These are phyloP conservation scores for Cystobasidium tubakii DNA, from an alignment of 768 basidiomycete genomes.

Conservation along the genomic window DNA sequence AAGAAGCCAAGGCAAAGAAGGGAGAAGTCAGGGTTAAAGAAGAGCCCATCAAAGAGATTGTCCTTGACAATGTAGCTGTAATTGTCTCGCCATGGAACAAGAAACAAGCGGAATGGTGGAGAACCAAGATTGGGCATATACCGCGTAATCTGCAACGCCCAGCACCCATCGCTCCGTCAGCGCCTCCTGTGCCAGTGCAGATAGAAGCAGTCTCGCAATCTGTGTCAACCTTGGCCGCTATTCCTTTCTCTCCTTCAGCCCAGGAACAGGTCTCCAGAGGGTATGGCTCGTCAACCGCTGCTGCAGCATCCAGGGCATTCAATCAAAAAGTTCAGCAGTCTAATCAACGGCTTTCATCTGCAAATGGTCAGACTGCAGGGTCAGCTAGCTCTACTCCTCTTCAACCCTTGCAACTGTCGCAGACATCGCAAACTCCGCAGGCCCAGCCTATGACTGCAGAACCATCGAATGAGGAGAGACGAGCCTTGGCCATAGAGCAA, in stretches of 20 bases:
- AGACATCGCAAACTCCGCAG: neutral
- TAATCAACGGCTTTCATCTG: too few relatives aligned
- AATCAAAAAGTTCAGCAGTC: too few relatives aligned
- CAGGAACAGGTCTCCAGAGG: too few relatives aligned
- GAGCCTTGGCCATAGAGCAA: neutral
- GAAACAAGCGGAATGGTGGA: conserved; percentile 20
- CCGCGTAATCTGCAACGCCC: conserved; percentile 20
- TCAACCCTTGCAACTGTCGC: neutral
- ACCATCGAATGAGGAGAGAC: neutral
- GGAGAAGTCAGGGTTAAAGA: conserved; percentile 1
- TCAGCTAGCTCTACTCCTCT: neutral
- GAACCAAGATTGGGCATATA: conserved; percentile 20
- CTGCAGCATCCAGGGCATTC: neutral
- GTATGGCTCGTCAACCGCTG: neutral
- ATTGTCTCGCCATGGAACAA: conserved; percentile 32
- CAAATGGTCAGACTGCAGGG: too few relatives aligned
- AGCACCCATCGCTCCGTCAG: neutral
- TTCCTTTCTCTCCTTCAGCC: too few relatives aligned
- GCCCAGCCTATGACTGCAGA: neutral
- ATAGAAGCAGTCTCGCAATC: neutral
- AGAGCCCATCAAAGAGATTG: conserved; percentile 29
- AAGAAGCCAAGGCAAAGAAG: conserved; percentile 28
- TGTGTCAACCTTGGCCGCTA: too few relatives aligned
- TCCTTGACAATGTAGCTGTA: conserved; percentile 33
- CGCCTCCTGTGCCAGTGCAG: neutral